Conservation (phyloP, 768 basidiomycete species). For the Mycena chlorophos region DNA sequence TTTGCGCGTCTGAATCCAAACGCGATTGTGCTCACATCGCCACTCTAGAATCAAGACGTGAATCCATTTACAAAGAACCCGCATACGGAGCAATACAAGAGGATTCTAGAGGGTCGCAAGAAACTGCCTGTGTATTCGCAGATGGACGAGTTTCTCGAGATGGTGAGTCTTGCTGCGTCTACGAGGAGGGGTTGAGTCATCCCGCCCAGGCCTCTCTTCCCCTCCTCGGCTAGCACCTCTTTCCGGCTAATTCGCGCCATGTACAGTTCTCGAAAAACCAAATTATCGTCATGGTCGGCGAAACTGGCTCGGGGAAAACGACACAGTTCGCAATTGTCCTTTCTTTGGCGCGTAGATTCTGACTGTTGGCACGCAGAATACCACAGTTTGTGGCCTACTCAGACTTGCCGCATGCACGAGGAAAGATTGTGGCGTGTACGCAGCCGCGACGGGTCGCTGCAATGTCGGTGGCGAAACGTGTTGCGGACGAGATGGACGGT, state of each 20-base stretch:
- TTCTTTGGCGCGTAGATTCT: neutral
- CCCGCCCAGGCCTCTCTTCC: slow-evolving; percentile 37
- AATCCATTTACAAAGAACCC: slow-evolving; percentile 90
- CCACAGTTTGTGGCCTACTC: slow-evolving; percentile 96
- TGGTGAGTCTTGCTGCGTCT: slow-evolving; percentile 56
- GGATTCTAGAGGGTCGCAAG: slow-evolving; percentile 81
- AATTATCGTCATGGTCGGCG: slow-evolving; percentile 88
- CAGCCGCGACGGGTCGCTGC: slow-evolving; percentile 96
- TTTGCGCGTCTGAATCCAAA: slow-evolving; percentile 25
- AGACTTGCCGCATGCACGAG: slow-evolving; percentile 86
- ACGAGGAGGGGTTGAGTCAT: slow-evolving; percentile 47
- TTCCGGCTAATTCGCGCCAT: slow-evolving; percentile 26
- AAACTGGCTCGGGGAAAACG: slow-evolving; percentile 95
- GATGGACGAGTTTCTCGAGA: slow-evolving; percentile 89
- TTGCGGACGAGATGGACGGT: slow-evolving; percentile 99
- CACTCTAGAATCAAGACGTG: slow-evolving; percentile 65
- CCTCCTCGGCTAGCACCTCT: slow-evolving; percentile 24
- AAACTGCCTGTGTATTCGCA: slow-evolving; percentile 89
- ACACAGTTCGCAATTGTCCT: slow-evolving; percentile 68
- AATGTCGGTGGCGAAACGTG: slow-evolving; percentile 97
- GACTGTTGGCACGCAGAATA: slow-evolving; percentile 55
- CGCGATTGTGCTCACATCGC: neutral
- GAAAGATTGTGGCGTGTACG: slow-evolving; percentile 93
- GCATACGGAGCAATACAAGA: slow-evolving; percentile 76
- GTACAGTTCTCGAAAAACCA: slow-evolving; percentile 73